These are phyloP conservation scores for Candida albicans DNA, from an alignment of 1,139 yeast genomes.

Conservation along the genomic window DNA sequence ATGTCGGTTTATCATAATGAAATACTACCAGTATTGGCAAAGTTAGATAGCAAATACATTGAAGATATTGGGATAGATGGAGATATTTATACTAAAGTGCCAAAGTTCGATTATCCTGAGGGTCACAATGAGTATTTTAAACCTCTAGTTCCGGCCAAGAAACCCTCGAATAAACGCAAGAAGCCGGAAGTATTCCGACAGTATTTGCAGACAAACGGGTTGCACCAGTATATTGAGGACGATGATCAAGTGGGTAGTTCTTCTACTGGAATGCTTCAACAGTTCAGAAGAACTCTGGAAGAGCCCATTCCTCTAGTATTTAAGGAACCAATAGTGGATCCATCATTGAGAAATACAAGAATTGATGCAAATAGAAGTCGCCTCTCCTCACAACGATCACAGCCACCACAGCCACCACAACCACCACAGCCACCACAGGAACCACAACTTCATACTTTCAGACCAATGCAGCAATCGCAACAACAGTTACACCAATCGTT, in stretches of 20 bases:
- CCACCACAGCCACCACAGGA: not conserved
- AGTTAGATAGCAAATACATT: slow-evolving; percentile 29
- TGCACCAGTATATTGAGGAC: too few species aligned
- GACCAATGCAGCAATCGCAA: not conserved
- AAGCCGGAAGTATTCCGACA: slow-evolving; percentile 9
- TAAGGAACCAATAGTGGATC: too few species aligned
- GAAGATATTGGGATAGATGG: slow-evolving; percentile 27
- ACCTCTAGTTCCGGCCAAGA: slow-evolving; percentile 27
- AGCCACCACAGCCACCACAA: slow-evolving; percentile 2
- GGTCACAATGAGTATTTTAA: slow-evolving; percentile 30
- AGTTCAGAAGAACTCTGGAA: too few species aligned
- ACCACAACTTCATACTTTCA: not conserved
- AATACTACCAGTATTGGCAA: slow-evolving; percentile 33
- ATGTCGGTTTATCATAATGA: slow-evolving; percentile 44
- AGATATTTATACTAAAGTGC: slow-evolving; percentile 31
- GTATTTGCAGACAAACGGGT: too few species aligned
- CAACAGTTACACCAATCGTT: slow-evolving; percentile 1
- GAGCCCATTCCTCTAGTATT: too few species aligned
- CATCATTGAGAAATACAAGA: too few species aligned
- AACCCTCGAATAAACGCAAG: not conserved
- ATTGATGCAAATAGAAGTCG: too few species aligned
- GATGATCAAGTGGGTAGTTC: too few species aligned
- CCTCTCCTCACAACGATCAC: not conserved
- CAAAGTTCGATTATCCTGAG: slow-evolving; percentile 32
- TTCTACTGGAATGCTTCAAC: too few species aligned